phyloP scores from a whole-genome alignment of 2,329 filamentous ascomycete genomes.

The Fusarium bactridioides region DNA sequence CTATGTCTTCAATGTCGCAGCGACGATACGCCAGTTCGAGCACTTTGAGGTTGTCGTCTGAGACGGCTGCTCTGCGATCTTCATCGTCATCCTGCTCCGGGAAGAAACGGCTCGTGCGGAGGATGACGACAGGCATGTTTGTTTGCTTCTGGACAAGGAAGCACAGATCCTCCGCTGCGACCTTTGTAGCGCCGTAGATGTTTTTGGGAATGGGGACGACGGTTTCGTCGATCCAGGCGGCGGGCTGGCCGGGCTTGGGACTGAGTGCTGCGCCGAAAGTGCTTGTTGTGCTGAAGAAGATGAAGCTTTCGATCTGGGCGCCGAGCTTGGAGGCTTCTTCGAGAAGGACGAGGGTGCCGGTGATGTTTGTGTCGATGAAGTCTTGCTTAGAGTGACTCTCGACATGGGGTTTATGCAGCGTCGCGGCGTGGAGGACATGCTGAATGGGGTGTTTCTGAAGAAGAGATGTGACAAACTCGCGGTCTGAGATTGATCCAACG shows the following conservation, averaged over 20 bases:
- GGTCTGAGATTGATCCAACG: conserved; percentile 50
- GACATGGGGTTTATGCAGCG: conserved; percentile 58
- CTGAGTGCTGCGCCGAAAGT: conserved; percentile 52
- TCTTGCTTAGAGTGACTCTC: conserved; percentile 53
- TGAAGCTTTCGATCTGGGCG: conserved; percentile 48
- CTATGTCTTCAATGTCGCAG: conserved; percentile 55
- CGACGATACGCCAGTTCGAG: conserved; percentile 57
- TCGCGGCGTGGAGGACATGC: conserved; percentile 55
- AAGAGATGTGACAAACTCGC: conserved; percentile 44
- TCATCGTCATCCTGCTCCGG: conserved; percentile 57
- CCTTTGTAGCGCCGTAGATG: conserved; percentile 59
- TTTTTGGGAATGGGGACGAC: conserved; percentile 55
- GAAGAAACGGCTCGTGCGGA: conserved; percentile 59
- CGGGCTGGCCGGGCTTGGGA: conserved; percentile 47
- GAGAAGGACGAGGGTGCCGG: conserved; percentile 53
- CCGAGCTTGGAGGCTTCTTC: conserved; percentile 47
- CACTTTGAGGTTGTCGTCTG: conserved; percentile 56
- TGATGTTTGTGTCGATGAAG: conserved; percentile 56
- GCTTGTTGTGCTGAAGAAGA: conserved; percentile 58
- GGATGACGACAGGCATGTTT: conserved; percentile 51
- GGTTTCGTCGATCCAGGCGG: conserved; percentile 55
- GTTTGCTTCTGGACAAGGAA: conserved; percentile 51
- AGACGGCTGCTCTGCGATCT: conserved; percentile 46
- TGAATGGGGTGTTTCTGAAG: conserved; percentile 46
- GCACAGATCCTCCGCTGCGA: conserved; percentile 58